Percentiles rank a stretch among this genome's conserved stretches.
Evolutionary conservation across 805 yeast species (phyloP).

Genomic region (Torulaspora indica): DNA sequence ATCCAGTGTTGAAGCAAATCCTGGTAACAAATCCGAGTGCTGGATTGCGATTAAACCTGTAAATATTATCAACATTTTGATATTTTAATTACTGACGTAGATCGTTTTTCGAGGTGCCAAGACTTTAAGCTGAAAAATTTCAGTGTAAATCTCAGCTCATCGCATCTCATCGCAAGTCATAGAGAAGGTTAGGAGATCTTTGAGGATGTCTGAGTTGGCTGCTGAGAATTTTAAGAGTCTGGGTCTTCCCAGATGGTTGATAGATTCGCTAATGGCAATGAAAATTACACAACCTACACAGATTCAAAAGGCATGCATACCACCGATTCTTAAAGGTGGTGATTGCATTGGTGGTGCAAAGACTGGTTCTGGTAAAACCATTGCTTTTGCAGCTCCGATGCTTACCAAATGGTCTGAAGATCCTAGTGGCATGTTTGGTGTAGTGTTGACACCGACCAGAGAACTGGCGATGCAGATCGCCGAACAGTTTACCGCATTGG

Average conservation of each 20-base stretch:
- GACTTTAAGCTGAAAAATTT: constrained; percentile 7
- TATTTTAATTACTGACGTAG: not conserved
- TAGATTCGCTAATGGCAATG: constrained; percentile 76
- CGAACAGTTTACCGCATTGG: constrained; percentile 91
- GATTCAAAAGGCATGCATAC: constrained; percentile 86
- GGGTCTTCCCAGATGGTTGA: constrained; percentile 84
- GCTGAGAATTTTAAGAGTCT: constrained; percentile 45
- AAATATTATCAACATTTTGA: too few species aligned
- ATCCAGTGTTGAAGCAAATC: too few species aligned
- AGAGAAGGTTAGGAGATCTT: not conserved
- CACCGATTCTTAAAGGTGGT: constrained; percentile 66
- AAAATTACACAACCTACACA: constrained; percentile 76
- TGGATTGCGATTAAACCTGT: too few species aligned
- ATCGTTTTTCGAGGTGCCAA: constrained; percentile 1
- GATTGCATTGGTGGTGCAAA: constrained; percentile 98
- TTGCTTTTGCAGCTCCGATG: constrained; percentile 98
- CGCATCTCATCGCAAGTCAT: constrained; percentile 11
- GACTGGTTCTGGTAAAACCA: constrained; percentile 97
- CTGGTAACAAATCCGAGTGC: too few species aligned
- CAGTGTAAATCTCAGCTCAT: constrained; percentile 7
- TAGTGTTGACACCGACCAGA: constrained; percentile 85
- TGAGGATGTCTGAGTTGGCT: constrained; percentile 11
- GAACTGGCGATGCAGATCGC: constrained; percentile 96
- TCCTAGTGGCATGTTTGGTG: constrained; percentile 87
- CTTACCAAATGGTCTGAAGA: constrained; percentile 90